These are phyloP conservation scores for Fusarium virguliforme DNA, from an alignment of 2,329 filamentous ascomycete species.

Conservation along the genomic window DNA sequence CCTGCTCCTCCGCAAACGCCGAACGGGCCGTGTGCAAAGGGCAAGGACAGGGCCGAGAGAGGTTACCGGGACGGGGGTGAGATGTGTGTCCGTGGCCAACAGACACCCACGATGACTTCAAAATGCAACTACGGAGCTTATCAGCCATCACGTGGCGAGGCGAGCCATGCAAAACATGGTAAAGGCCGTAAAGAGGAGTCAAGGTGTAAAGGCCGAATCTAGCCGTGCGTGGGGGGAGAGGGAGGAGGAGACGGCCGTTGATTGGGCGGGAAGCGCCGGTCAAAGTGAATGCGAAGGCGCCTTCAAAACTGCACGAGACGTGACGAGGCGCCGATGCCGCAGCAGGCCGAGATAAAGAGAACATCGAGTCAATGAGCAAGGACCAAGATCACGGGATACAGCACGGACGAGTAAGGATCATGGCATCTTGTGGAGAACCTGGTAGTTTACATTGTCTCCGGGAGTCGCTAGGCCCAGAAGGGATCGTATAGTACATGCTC, in stretches of 20 bases:
- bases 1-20: conserved; percentile 39
- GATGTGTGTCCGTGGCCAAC: conserved; percentile 16
- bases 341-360: conserved; percentile 39
- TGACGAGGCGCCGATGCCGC: conserved; percentile 38
- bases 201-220: conserved; percentile 46
- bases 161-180: conserved; percentile 20
- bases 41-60: conserved; percentile 32
- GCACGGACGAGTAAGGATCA: background rate
- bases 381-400: background rate
- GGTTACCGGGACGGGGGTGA: conserved; percentile 21
- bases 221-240: conserved; percentile 44
- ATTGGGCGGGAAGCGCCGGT: conserved; percentile 32
- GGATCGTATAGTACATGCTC: conserved; percentile 10
- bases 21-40: conserved; percentile 32
- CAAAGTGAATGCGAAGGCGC: conserved; percentile 12
- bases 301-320: conserved; percentile 13
- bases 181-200: conserved; percentile 11
- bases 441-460: conserved; percentile 36
- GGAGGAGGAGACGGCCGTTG: background rate
- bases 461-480: background rate
- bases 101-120: conserved; percentile 23
- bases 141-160: conserved; percentile 50
- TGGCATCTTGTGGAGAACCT: conserved; percentile 36
- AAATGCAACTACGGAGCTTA: conserved; percentile 44
- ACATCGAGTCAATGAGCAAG: conserved; percentile 36